These are phyloP conservation scores for Trichoderma atroviride DNA, from an alignment of 2,329 filamentous ascomycete species.

Conservation along the genomic window DNA sequence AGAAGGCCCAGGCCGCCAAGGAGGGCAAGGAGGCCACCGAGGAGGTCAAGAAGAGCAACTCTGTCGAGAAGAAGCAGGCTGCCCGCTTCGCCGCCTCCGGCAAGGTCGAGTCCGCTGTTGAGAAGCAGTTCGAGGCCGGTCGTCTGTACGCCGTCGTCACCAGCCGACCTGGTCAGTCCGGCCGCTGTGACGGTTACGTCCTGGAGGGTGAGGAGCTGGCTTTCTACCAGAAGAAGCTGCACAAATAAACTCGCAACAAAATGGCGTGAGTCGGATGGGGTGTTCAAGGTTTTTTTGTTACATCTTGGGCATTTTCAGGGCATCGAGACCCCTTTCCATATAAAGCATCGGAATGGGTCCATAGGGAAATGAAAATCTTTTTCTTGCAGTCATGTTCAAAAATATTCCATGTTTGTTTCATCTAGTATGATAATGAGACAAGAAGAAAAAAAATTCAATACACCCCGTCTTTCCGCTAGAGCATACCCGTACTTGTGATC, in stretches of 20 bases:
- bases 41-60: slow-evolving; percentile 90
- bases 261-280: slow-evolving; percentile 36
- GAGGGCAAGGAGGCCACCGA: slow-evolving; percentile 65
- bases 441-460: slow-evolving; percentile 24
- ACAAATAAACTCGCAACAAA: slow-evolving; percentile 70
- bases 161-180: slow-evolving; percentile 94
- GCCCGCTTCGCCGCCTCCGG: slow-evolving; percentile 77
- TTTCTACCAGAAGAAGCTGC: slow-evolving; percentile 99
- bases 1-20: slow-evolving; percentile 70
- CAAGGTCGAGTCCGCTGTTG: slow-evolving; percentile 90
- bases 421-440: slow-evolving; percentile 28
- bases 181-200: slow-evolving; percentile 95
- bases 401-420: slow-evolving; percentile 32
- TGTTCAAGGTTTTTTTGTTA: slow-evolving; percentile 44
- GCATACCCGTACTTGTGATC: background rate
- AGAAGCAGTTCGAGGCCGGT: slow-evolving; percentile 99
- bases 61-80: slow-evolving; percentile 94
- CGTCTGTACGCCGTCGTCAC: slow-evolving; percentile 93
- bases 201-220: slow-evolving; percentile 99
- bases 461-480: slow-evolving; percentile 15
- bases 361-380: slow-evolving; percentile 44
- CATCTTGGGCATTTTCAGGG: slow-evolving; percentile 40
- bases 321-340: slow-evolving; percentile 43
- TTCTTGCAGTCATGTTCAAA: slow-evolving; percentile 37
- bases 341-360: slow-evolving; percentile 44